These are phyloP conservation scores for Lyophyllum atratum DNA, from an alignment of 768 basidiomycete genomes.

Conservation along the genomic window DNA sequence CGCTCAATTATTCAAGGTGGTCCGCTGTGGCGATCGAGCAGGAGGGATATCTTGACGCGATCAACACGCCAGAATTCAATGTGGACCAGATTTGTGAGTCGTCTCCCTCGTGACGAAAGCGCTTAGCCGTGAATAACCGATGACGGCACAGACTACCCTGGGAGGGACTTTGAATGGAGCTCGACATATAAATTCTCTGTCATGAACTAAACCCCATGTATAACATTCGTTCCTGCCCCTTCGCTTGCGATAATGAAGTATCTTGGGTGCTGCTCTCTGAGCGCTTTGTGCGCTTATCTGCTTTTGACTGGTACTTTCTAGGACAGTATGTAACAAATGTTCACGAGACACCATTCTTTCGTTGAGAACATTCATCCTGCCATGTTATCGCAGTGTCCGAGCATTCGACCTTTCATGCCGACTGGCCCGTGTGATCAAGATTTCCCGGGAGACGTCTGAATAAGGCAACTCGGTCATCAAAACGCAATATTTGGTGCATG, in stretches of 20 bases:
- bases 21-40: constrained; percentile 56
- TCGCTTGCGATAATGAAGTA: not conserved
- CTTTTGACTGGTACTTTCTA: not conserved
- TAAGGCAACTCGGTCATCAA: not conserved
- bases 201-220: constrained; percentile 10
- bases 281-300: not conserved
- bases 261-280: not conserved
- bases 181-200: constrained; percentile 50
- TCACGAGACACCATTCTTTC: not conserved
- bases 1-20: constrained; percentile 38
- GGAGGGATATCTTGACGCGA: constrained; percentile 54
- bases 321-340: not conserved
- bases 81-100: constrained; percentile 54
- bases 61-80: constrained; percentile 56
- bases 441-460: not conserved
- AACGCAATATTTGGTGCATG: not conserved
- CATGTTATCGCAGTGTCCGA: not conserved
- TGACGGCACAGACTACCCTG: constrained; percentile 37
- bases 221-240: not conserved
- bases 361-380: not conserved
- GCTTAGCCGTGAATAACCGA: not conserved
- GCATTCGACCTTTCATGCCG: not conserved
- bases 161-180: constrained; percentile 45
- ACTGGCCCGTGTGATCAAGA: not conserved
- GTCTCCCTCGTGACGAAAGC: not conserved